Base-by-base conservation (phyloP, 495 filamentous ascomycete species). In the Neurospora africana region DNA sequence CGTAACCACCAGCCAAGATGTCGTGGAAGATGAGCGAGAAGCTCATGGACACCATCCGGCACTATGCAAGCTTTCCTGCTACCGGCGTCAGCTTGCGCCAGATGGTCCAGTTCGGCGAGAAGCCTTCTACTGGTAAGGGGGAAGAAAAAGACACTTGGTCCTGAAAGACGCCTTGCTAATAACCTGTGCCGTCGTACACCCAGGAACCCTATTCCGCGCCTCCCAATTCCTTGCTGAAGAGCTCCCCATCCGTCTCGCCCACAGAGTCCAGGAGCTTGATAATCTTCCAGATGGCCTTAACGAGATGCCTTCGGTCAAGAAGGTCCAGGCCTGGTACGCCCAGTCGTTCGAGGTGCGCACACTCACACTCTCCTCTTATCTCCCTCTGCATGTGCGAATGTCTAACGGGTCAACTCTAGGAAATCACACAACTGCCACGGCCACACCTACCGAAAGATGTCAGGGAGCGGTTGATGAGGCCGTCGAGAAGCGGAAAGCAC, bases 151-250 rank as follows among this genome's bases (percentile, higher is more conserved):
- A 73, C 69, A 71, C 74, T 21, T 10, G 8, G 19, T 58, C 47
- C 10, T 21, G 47, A 58, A 27, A 58, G 53, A n/a, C 53, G 27
- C 27, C 53, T 33, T 65, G 44, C 33, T 67, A 19, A 70, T 67
- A 19, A 70, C 43, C 44, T 10, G 33, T n/a, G n/a, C 47, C 19
- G 21, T 44, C 68, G 9, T 43, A 21, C 47, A 68, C 67, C 72
- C 79, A 93, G 95, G 96, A 71, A 99, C 96, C 68, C 86, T 99
- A 38, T 99, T 98, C 84, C 92, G 94, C 76, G 95, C 95, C 58
- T 97, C 95, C 27, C 95, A 98, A 84, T 99, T 99, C 83, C 90
- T 99, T 70, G 95, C 94, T 75, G 95, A 99, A 85, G 95, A 99
- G 84, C 89, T 99, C 30, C 95, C 95, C 70, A 99, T 99, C 77